Base-by-base conservation (phyloP, 139 green algal genomes). In the Chlorella sorokiniana region DNA sequence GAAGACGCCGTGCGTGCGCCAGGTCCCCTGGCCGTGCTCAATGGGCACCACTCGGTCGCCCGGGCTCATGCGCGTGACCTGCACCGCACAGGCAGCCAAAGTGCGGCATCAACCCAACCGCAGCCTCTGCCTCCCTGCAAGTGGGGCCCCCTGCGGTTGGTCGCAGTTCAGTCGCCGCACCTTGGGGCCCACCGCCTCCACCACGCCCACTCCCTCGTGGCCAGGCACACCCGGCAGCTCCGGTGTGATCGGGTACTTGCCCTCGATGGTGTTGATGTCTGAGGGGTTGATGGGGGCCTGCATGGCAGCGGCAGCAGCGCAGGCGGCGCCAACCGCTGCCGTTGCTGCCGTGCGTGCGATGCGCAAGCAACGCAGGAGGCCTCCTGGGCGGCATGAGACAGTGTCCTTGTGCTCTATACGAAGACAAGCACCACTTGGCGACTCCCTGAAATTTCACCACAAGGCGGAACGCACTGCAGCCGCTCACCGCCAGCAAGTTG, bases 191-290 rank as follows among this genome's bases (percentile, higher is more conserved):
- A 90, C 83, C 22, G 68, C 81, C 29, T 85, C 64, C 31, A 98
- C 91, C 51, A 86, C 78, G 5, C 78, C 93, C 16, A 98, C 89
- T 1, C 94, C 94, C 73, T 98, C 94, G 74, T 96, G 90, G 4
- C 94, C 94, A 1, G 89, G 90, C 14, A 93, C 81, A 0, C 59
- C 91, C 1, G 92, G 94, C 35, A 94, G 81, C 4, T 42, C 33
- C 3, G 92, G 91, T 29, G 72, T 56, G 5, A 95, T 40, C 1
- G 91, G 91, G 79, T 97, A 97, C 86, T 90, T 94, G 48, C 93
- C 93, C 80, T 96, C 86, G 0, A 97, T 83, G 1, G 89, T 94
- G 81, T 96, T 97, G 72, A 98, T 86, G 86, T 98, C 94, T 10
- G 85, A 85, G 1, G 93, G 92, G 83, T 97, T 96, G 69, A 97